Evolutionary conservation across 1,139 yeast species (phyloP).

Genomic region (Pichia sp.): DNA sequence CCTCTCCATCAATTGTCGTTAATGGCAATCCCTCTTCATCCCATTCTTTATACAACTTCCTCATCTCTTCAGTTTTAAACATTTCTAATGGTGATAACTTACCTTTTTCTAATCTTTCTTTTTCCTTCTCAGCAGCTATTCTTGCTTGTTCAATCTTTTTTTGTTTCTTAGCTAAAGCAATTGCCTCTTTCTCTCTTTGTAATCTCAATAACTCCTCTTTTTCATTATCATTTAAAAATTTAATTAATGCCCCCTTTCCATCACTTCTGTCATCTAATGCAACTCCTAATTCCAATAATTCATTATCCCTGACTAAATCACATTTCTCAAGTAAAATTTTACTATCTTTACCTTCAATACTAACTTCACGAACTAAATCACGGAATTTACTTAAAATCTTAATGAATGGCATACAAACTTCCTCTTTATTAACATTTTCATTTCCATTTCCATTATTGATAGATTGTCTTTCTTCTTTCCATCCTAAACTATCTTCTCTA

Average conservation of each 20-base stretch:
- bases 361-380: conserved; percentile 68
- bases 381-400: conserved; percentile 74
- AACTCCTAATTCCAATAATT: conserved; percentile 68
- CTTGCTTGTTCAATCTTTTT: conserved; percentile 39
- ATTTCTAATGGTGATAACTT: conserved; percentile 63
- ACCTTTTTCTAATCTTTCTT: conserved; percentile 63
- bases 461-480: conserved; percentile 36
- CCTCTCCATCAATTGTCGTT: conserved; percentile 72
- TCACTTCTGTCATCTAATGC: conserved; percentile 84
- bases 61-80: conserved; percentile 47
- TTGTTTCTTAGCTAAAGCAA: conserved; percentile 42
- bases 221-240: conserved; percentile 68
- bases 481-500: conserved; percentile 69
- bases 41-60: conserved; percentile 60
- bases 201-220: conserved; percentile 55
- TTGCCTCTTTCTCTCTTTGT: conserved; percentile 57
- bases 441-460: conserved; percentile 18
- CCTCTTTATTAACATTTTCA: conserved; percentile 48
- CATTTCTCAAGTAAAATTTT: conserved; percentile 49
- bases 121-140: conserved; percentile 52
- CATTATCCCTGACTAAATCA: conserved; percentile 55
- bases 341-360: conserved; percentile 58
- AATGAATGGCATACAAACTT: conserved; percentile 69
- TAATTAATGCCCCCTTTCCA: conserved; percentile 69
- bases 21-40: conserved; percentile 83